Evolutionary conservation across 179 eudicot species (phyloP).

Genomic region (Silene noctiflora): DNA sequence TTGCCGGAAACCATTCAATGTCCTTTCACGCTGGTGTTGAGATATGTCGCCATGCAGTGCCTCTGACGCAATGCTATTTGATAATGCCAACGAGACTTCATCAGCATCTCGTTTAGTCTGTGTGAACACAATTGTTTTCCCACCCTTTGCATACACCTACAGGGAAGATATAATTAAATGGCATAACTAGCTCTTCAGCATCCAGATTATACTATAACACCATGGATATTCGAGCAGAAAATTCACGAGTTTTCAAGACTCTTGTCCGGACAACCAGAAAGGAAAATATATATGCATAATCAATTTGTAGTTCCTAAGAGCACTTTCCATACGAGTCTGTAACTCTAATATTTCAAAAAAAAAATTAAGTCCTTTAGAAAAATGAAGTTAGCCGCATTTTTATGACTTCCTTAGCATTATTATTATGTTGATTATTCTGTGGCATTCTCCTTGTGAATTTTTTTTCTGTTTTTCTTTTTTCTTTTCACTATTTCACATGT

Average conservation of each 20-base stretch:
- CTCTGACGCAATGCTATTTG: constrained; percentile 80
- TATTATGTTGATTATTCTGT: too few relatives aligned
- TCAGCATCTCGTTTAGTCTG: constrained; percentile 94
- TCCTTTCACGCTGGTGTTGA: constrained; percentile 92
- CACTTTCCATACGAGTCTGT: too few relatives aligned
- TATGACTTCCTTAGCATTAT: too few relatives aligned
- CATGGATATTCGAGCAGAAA: not conserved
- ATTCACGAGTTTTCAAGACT: not conserved
- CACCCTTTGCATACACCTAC: constrained; percentile 95
- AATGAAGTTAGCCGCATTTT: too few relatives aligned
- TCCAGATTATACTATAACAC: not conserved
- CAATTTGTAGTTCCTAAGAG: too few relatives aligned
- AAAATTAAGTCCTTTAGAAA: too few relatives aligned
- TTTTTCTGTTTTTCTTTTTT: too few relatives aligned
- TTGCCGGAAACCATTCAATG: constrained; percentile 77
- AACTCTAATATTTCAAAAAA: too few relatives aligned
- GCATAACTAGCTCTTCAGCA: not conserved
- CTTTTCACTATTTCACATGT: too few relatives aligned
- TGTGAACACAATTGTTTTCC: constrained; percentile 86
- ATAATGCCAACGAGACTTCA: constrained; percentile 76
- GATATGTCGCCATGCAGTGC: constrained; percentile 96
- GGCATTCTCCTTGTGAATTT: too few relatives aligned
- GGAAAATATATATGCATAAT: too few relatives aligned
- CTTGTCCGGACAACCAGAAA: not conserved
- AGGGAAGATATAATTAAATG: constrained; percentile 4